Evolutionary conservation across 2,329 filamentous ascomycete genomes (phyloP).

Genomic region (Ophiostoma novo-ulmi): DNA sequence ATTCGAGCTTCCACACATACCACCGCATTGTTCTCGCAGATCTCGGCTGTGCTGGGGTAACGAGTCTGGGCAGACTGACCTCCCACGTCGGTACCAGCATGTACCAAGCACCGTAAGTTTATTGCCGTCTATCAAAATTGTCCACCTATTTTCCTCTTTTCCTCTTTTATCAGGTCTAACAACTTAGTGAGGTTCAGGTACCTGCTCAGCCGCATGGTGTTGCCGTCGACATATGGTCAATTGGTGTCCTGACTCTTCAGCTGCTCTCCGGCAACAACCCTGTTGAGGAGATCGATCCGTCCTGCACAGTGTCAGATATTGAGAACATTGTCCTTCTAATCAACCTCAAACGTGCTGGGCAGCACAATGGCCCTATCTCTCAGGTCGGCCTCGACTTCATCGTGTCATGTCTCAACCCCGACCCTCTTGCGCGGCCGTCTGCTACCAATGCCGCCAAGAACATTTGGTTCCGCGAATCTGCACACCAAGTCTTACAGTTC

Average conservation of each 20-base stretch:
- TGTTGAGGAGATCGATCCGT: slow-evolving; percentile 26
- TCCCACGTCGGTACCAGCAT: slow-evolving; percentile 43
- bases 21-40: slow-evolving; percentile 49
- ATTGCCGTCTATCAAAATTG: background rate
- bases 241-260: slow-evolving; percentile 44
- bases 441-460: slow-evolving; percentile 22
- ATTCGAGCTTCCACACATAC: slow-evolving; percentile 40
- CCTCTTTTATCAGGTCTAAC: background rate
- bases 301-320: slow-evolving; percentile 22
- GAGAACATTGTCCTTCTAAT: slow-evolving; percentile 23
- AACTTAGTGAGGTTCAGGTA: slow-evolving; percentile 39
- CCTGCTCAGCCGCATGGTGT: slow-evolving; percentile 33
- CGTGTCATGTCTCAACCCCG: slow-evolving; percentile 22
- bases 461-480: slow-evolving; percentile 22
- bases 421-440: slow-evolving; percentile 21
- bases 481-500: slow-evolving; percentile 18
- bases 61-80: slow-evolving; percentile 40
- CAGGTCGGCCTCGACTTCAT: slow-evolving; percentile 24
- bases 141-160: slow-evolving; percentile 28
- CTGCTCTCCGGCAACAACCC: slow-evolving; percentile 30
- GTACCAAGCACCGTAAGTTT: slow-evolving; percentile 47
- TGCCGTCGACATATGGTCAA: slow-evolving; percentile 49
- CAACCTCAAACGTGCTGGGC: slow-evolving; percentile 2
- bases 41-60: slow-evolving; percentile 46
- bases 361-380: slow-evolving; percentile 21